Conservation (phyloP, 2,329 filamentous ascomycete genomes). For the Neonectria punicea region DNA sequence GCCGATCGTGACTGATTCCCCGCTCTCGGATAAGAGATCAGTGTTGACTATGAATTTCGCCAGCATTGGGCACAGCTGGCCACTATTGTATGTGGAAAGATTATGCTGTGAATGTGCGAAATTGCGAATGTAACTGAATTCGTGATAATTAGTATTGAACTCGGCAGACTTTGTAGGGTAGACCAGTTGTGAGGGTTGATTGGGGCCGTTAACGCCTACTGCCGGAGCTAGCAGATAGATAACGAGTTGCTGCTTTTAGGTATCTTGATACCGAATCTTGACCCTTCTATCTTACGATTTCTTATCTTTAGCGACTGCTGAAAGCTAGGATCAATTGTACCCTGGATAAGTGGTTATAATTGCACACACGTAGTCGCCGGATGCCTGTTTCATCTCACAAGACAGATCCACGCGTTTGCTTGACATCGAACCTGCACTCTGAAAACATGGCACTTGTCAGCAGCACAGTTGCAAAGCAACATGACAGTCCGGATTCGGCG, state of each 20-base stretch:
- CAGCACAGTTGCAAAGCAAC: neutral
- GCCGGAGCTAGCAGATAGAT: neutral
- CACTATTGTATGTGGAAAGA: neutral
- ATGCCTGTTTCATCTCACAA: neutral
- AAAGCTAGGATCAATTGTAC: neutral
- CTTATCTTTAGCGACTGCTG: neutral
- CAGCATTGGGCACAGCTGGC: neutral
- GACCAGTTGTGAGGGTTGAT: neutral
- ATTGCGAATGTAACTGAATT: neutral
- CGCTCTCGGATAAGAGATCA: neutral
- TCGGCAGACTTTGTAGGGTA: neutral
- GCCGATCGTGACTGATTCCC: neutral
- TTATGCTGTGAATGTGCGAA: neutral
- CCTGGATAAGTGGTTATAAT: neutral
- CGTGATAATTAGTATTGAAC: neutral
- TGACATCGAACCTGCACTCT: neutral
- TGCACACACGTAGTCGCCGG: neutral
- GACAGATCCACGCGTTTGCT: neutral
- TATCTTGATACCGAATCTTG: neutral
- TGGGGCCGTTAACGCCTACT: too few species aligned
- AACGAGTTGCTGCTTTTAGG: neutral
- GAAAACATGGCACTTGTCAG: neutral
- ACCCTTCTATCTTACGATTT: neutral
- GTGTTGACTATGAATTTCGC: neutral
- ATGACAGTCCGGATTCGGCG: neutral